Base-by-base conservation (phyloP, 805 yeast genomes). In the Cyberlindnera petersonii region DNA sequence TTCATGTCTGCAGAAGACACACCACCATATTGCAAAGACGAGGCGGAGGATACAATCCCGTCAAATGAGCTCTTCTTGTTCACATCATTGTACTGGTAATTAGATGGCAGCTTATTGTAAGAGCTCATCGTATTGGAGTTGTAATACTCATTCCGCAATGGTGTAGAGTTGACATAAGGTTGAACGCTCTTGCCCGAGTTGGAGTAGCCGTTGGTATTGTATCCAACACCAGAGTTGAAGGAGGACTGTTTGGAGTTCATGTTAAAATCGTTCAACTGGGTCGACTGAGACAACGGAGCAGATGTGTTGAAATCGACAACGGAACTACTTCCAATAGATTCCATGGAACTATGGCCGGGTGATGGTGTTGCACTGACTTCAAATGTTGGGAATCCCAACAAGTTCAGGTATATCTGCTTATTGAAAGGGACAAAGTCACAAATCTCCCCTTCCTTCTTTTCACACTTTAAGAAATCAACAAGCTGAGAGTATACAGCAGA, bases 401-500 rank as follows among this genome's bases (percentile, higher is more conserved):
- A 4, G n/a, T 15, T 13, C 20, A 39, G 18, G 14, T 30, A 34
- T 9, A 29, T 15, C 7, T 31, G 26, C 21, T 35, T 26, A 11
- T 18, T 10, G 28, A 40, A 40, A 7, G 33, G 36, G 8, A 22
- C 30, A 21, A 27, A 5, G 3, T 5, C 16, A 19, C 21, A 29
- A n/a, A n/a, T n/a, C n/a, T n/a, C n/a, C 20, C 29, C 37, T 9
- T 14, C 11, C 26, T 26, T 23, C 9, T 23, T 19, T 9, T 18
- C 26, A 6, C 27, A 14, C 19, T 30, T 18, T 26, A 50, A 24
- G 3, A 52, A 23, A 2, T 37, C 18, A n/a, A 31, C 22, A 6
- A 52, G 40, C 6, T 27, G 22, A 2, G 39, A 40, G 39, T 59
- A 66, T 2, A 18, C 30, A 3, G 26, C 30, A 2, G 60, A 31